These are phyloP conservation scores for Ormosia emarginata DNA, from an alignment of 306 rosid genomes.

Conservation along the genomic window DNA sequence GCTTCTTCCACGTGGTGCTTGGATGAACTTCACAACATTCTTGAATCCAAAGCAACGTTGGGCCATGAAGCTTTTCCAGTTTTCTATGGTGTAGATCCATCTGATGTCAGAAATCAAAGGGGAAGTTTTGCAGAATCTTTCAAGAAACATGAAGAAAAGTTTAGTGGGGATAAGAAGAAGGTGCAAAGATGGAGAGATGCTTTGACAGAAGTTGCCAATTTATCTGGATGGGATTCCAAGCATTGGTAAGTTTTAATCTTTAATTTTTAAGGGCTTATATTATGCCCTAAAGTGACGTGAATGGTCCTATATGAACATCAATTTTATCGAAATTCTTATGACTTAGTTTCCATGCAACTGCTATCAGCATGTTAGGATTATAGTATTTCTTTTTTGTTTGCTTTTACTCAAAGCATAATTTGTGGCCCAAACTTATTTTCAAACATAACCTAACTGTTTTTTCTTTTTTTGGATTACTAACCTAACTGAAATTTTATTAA, in stretches of 20 bases:
- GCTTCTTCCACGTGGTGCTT: conserved; percentile 27
- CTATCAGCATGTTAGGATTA: too few species aligned
- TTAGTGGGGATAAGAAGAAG: background rate
- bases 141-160: background rate
- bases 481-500: too few species aligned
- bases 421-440: too few species aligned
- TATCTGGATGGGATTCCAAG: conserved; percentile 15
- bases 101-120: background rate
- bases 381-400: too few species aligned
- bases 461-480: too few species aligned
- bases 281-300: too few species aligned
- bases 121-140: background rate
- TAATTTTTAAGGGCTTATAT: too few species aligned
- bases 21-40: background rate
- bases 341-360: too few species aligned
- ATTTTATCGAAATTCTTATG: too few species aligned
- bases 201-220: background rate
- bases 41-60: background rate
- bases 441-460: too few species aligned
- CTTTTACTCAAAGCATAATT: too few species aligned
- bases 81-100: background rate
- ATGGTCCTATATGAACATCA: too few species aligned
- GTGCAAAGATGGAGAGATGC: background rate
- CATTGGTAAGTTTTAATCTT: background rate
- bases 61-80: background rate